These are phyloP conservation scores for Thecamonas trahens DNA, from an alignment of 78 protist species.

Conservation along the genomic window DNA sequence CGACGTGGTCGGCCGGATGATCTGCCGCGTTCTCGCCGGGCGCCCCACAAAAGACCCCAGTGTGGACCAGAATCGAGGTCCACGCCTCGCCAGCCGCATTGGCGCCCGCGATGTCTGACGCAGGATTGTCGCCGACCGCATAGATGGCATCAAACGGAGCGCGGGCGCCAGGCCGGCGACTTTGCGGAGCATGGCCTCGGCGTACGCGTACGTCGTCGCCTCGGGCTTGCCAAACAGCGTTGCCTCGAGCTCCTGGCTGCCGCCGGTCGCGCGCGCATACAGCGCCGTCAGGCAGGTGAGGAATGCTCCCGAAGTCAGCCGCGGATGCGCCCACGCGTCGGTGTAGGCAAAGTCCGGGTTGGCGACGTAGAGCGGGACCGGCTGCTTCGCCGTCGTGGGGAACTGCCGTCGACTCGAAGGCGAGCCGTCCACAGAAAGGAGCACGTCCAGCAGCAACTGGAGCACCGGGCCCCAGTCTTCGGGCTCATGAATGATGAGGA, in stretches of 20 bases:
- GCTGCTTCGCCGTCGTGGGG: neutral
- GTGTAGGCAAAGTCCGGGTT: constrained; percentile 2
- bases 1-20: too few relatives aligned
- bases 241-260: neutral
- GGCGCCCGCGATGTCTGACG: constrained; percentile 1
- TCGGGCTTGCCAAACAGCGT: neutral
- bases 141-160: neutral
- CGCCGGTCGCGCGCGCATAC: neutral
- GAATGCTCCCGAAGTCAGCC: neutral
- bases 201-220: neutral
- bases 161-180: neutral
- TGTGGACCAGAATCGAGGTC: neutral
- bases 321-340: neutral
- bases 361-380: neutral
- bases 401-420: neutral
- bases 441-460: neutral
- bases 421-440: neutral
- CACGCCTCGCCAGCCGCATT: neutral
- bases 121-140: constrained; percentile 11
- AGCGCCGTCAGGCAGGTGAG: neutral
- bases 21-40: too few relatives aligned
- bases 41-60: neutral
- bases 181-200: too few relatives aligned
- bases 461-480: neutral
- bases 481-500: neutral